phyloP scores from a whole-genome alignment of 805 yeast genomes.

The Wickerhamiella slavikovae region DNA sequence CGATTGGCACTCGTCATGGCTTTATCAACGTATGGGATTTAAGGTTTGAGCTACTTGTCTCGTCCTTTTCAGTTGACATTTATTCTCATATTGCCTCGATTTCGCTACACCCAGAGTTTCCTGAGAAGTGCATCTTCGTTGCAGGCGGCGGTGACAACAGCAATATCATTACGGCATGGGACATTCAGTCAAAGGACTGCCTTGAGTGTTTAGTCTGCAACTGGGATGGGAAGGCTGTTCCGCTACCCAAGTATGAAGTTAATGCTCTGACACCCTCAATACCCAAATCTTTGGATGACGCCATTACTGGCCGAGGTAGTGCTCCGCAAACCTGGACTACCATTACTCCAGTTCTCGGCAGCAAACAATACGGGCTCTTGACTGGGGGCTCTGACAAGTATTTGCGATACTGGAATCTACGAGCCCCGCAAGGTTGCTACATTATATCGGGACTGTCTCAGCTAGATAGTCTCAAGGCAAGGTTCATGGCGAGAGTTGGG shows the following conservation, averaged over 20 bases:
- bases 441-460: conserved; percentile 18
- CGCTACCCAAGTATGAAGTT: conserved; percentile 4
- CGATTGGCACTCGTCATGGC: conserved; percentile 61
- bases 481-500: conserved; percentile 11
- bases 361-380: no score
- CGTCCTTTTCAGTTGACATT: conserved; percentile 38
- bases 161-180: conserved; percentile 53
- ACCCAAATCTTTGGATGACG: no score
- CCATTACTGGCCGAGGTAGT: no score
- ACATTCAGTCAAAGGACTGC: conserved; percentile 43
- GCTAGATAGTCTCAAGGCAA: conserved; percentile 15
- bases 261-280: conserved; percentile 14
- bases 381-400: conserved; percentile 17
- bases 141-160: conserved; percentile 48
- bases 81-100: conserved; percentile 31
- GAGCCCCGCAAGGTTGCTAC: conserved; percentile 15
- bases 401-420: conserved; percentile 20
- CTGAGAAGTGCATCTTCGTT: conserved; percentile 29
- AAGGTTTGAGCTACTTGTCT: conserved; percentile 39
- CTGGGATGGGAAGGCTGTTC: no score
- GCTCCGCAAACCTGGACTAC: no score
- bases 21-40: conserved; percentile 65
- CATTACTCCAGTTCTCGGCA: no score
- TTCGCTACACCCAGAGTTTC: conserved; percentile 23
- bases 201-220: conserved; percentile 21